Conservation (phyloP, 495 filamentous ascomycete genomes). For the Collariella sp. region DNA sequence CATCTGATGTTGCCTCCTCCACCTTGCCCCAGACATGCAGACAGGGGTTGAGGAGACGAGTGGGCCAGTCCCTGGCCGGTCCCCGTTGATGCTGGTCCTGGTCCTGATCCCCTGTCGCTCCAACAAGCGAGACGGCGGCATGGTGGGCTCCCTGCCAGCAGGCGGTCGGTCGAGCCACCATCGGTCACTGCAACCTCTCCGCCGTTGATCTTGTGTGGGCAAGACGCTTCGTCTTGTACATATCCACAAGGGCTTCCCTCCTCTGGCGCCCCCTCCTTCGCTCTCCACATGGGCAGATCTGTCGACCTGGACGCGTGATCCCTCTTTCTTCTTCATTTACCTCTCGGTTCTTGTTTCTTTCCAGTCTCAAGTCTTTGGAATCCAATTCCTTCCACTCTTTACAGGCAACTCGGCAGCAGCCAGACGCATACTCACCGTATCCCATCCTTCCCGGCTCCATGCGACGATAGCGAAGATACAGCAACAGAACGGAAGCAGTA, state of each 20-base stretch:
- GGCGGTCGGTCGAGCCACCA: constrained; percentile 15
- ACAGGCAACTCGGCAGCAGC: constrained; percentile 19
- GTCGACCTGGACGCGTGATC: constrained; percentile 41
- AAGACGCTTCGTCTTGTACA: constrained; percentile 25
- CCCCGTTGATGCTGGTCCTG: constrained; percentile 23
- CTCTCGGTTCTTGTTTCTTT: constrained; percentile 44
- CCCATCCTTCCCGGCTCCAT: constrained; percentile 16
- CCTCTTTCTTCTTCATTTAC: constrained; percentile 42
- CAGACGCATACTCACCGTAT: constrained; percentile 4
- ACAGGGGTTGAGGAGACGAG: constrained; percentile 19
- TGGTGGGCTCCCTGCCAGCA: constrained; percentile 20
- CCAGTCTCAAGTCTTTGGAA: constrained; percentile 39
- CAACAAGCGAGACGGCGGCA: constrained; percentile 37
- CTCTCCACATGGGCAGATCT: constrained; percentile 41
- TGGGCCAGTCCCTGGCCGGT: constrained; percentile 20
- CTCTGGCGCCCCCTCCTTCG: constrained; percentile 32
- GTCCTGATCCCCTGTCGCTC: constrained; percentile 36
- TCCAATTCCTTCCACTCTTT: constrained; percentile 42
- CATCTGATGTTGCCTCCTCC: constrained; percentile 42
- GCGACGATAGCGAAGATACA: constrained; percentile 11
- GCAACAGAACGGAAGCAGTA: not conserved
- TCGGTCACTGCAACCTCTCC: constrained; percentile 25
- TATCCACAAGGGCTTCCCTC: constrained; percentile 43
- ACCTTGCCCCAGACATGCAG: constrained; percentile 42
- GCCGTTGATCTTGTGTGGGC: constrained; percentile 6